Evolutionary conservation across 495 filamentous ascomycete species (phyloP), one percentile per base, ranked within the genome.

Genomic region (Penicillium flavigenum): DNA sequence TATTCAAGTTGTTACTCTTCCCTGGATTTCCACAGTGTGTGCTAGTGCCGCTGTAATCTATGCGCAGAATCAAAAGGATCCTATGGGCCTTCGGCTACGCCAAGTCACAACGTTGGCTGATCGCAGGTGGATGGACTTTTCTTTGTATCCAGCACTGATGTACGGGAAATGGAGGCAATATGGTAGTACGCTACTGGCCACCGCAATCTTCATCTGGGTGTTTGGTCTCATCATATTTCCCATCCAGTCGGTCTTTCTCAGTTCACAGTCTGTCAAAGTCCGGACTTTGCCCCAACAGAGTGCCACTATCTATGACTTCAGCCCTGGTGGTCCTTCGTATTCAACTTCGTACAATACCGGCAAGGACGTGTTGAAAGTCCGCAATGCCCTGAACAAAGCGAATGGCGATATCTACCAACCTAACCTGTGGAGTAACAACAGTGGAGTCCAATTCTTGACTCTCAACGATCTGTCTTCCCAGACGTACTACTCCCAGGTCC

Each of bases 51-150:
- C 65, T 41, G 63, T 62, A 0, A 47, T 65, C 31, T 68, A 56
- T 51, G 60, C 58, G 14, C 65, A 68, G 38, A 58, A 68, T 5
- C 65, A 68, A 38, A 61, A 62, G 7, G 54, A 61, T 17, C 19
- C 44, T 5, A 46, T 44, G 46, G 54, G 45, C 32, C 46, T 68
- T 17, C 54, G 45, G 22, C 44, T 65, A 57, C 65, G 65, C 14
- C 65, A 65, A 47, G 63, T 68, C 26, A 61, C 63, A 26, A 58
- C 57, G 14, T 39, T 68, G 38, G 65, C 65, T 26, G 65, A 68
- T 48, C 56, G 57, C 22, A 19, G 46, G 20, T 68, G 65, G 65
- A 43, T 55, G 39, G 59, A 68, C 51, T 26, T 52, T 16, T 49
- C 59, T 1, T n/a, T 55, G 22, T 51, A 57, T 17, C 24, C 19